A percentile compares a stretch with the other conserved stretches of the same genome.
phyloP scores from a whole-genome alignment of 73 alveolate genomes.

The Strombidium stylifer region DNA sequence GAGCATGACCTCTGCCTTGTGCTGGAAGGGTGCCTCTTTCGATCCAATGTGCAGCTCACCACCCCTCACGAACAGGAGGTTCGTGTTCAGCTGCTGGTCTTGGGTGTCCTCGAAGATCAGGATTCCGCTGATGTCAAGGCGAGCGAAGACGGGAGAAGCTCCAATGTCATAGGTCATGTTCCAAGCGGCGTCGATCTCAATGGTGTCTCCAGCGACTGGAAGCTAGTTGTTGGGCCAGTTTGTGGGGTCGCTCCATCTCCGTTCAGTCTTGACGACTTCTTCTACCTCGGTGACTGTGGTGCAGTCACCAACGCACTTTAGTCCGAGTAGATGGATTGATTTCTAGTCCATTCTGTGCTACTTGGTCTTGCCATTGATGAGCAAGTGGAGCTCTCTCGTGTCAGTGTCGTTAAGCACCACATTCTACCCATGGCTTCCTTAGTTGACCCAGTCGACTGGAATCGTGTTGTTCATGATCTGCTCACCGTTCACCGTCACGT shows the following conservation, averaged over 20 bases:
- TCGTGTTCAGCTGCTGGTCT: neutral
- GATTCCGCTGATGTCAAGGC: neutral
- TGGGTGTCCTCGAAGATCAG: neutral
- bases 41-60: slow-evolving; percentile 41
- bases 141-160: neutral
- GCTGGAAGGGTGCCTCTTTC: slow-evolving; percentile 39
- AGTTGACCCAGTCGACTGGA: neutral
- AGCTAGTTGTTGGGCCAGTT: neutral
- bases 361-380: too few species aligned
- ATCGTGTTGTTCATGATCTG: neutral
- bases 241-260: neutral
- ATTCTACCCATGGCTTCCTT: neutral
- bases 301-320: too few species aligned
- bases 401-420: too few species aligned
- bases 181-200: neutral
- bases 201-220: neutral
- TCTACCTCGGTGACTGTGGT: too few species aligned
- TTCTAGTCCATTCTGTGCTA: too few species aligned
- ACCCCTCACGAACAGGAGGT: slow-evolving; percentile 26
- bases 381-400: too few species aligned
- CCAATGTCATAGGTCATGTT: neutral
- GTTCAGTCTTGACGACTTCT: too few species aligned
- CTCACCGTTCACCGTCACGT: slow-evolving; percentile 6
- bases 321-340: too few species aligned
- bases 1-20: slow-evolving; percentile 48